These are phyloP conservation scores for Phylloporus gajari DNA, from an alignment of 1,284 basidiomycete species.

Conservation along the genomic window DNA sequence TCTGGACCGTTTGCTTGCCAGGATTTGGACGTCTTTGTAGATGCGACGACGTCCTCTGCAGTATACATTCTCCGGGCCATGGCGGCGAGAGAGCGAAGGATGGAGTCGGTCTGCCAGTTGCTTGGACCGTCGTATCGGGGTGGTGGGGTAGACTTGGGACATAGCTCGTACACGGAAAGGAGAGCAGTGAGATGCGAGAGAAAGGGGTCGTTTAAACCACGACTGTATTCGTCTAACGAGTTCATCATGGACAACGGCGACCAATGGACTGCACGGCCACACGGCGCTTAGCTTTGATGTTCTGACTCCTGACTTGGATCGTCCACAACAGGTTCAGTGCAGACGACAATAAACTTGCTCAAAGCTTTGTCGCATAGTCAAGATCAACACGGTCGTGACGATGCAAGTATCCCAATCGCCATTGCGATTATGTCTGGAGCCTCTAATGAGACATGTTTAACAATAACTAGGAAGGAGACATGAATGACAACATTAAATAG, in stretches of 20 bases:
- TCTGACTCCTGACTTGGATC: too few species aligned
- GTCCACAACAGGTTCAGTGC: too few species aligned
- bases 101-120: slow-evolving; percentile 73
- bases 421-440: neutral
- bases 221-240: slow-evolving; percentile 34
- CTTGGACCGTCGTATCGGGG: slow-evolving; percentile 71
- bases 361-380: too few species aligned
- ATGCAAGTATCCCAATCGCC: slow-evolving; percentile 9
- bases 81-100: slow-evolving; percentile 64
- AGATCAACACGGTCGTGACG: slow-evolving; percentile 27
- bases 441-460: slow-evolving; percentile 8
- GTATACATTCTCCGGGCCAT: slow-evolving; percentile 69
- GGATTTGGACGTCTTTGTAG: slow-evolving; percentile 51
- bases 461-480: slow-evolving; percentile 32
- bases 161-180: slow-evolving; percentile 63
- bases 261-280: too few species aligned
- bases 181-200: slow-evolving; percentile 61
- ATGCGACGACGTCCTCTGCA: slow-evolving; percentile 62
- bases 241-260: slow-evolving; percentile 39
- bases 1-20: slow-evolving; percentile 51
- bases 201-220: slow-evolving; percentile 50
- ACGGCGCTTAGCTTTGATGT: too few species aligned
- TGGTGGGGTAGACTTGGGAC: slow-evolving; percentile 59
- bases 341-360: too few species aligned
- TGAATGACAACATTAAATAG: slow-evolving; percentile 25